Evolutionary conservation across 192 early-diverging fungal genomes (phyloP).

Genomic region (Podila verticillata): DNA sequence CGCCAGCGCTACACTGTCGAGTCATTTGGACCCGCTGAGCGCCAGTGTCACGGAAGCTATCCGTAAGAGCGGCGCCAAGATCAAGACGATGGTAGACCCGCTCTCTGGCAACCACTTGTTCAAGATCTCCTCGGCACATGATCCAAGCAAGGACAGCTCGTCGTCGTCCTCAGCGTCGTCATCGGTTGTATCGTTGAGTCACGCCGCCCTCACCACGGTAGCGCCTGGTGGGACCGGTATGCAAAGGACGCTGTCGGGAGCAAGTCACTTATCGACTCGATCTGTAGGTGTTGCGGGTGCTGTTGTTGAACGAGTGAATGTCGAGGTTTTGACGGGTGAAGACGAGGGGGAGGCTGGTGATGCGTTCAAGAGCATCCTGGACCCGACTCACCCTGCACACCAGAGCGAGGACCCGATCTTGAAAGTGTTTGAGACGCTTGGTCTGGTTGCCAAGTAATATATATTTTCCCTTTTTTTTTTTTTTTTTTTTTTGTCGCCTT

Average conservation of each 20-base stretch:
- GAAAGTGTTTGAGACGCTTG: constrained; percentile 26
- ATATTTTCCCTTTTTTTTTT: neutral
- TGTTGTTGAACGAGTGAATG: neutral
- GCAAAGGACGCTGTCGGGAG: neutral
- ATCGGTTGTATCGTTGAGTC: constrained; percentile 11
- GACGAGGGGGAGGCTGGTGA: neutral
- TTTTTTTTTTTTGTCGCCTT: neutral
- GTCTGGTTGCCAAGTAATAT: constrained; percentile 7
- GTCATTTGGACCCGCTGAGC: constrained; percentile 38
- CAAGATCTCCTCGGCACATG: neutral
- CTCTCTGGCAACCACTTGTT: constrained; percentile 23
- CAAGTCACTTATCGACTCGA: neutral
- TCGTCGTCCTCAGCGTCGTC: constrained; percentile 13
- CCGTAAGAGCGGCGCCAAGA: constrained; percentile 34
- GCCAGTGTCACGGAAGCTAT: constrained; percentile 31
- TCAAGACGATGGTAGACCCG: constrained; percentile 39
- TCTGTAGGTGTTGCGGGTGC: neutral
- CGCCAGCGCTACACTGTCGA: constrained; percentile 23
- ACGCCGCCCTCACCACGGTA: neutral
- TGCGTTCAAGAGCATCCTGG: constrained; percentile 26
- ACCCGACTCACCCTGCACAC: constrained; percentile 23
- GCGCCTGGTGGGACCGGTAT: neutral
- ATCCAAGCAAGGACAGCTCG: neutral
- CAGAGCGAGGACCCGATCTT: constrained; percentile 16
- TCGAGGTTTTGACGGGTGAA: neutral